Conservation (phyloP, 164 flowering plant species). For the Berberis thunbergii region DNA sequence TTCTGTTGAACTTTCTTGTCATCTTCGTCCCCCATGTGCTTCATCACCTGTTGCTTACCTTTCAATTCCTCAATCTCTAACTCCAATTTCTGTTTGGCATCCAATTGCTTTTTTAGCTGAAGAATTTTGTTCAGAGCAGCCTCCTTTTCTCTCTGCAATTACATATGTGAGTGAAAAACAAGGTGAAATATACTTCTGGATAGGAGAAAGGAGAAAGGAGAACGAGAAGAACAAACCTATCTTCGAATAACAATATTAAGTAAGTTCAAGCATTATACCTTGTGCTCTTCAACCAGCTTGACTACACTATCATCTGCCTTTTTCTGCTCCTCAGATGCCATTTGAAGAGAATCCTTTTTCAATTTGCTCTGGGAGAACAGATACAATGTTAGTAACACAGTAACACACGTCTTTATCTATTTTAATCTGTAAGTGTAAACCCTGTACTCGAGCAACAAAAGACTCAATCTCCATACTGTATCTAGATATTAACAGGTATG, state of each 20-base stretch:
- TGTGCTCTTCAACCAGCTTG: slow-evolving; percentile 53
- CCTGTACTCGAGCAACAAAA: not conserved
- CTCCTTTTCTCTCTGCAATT: slow-evolving; percentile 42
- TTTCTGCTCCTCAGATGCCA: slow-evolving; percentile 19
- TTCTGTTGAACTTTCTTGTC: slow-evolving; percentile 33
- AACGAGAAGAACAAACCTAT: not conserved
- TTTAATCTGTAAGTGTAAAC: not conserved
- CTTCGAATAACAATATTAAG: not conserved
- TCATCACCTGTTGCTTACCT: slow-evolving; percentile 56
- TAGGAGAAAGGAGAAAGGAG: not conserved
- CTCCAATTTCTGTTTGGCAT: slow-evolving; percentile 62
- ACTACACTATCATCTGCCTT: slow-evolving; percentile 48
- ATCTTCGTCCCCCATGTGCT: slow-evolving; percentile 48
- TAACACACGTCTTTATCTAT: not conserved
- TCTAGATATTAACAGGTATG: not conserved
- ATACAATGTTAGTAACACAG: not conserved
- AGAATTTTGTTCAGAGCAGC: slow-evolving; percentile 19
- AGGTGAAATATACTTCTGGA: not conserved
- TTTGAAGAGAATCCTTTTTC: slow-evolving; percentile 21
- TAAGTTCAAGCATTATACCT: slow-evolving; percentile 28
- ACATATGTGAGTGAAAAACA: slow-evolving; percentile 25
- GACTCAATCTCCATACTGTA: not conserved
- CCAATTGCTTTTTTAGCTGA: slow-evolving; percentile 45
- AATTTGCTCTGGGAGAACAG: slow-evolving; percentile 37
- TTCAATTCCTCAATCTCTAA: slow-evolving; percentile 57